phyloP scores from a whole-genome alignment of 345 rosid genomes.

The Luvunga scandens region DNA sequence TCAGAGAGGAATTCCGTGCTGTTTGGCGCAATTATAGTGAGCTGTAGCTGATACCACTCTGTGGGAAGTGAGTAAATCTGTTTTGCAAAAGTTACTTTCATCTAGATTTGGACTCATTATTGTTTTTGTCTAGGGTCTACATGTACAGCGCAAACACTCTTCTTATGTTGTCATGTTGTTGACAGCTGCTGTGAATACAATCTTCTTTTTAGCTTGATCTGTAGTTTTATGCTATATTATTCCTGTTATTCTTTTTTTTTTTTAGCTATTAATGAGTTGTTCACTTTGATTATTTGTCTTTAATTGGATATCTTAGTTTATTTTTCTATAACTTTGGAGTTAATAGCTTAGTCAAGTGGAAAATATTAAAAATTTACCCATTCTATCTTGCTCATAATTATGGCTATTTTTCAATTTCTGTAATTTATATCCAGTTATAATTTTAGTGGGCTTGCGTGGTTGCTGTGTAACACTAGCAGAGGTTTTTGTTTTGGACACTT shows the following conservation, averaged over 20 bases:
- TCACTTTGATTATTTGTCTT: neutral
- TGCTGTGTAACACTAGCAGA: neutral
- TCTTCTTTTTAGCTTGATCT: neutral
- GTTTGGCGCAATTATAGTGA: conserved; percentile 99
- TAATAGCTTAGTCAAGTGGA: neutral
- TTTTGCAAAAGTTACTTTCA: neutral
- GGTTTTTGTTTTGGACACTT: neutral
- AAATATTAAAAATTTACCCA: neutral
- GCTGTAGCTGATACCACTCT: conserved; percentile 45
- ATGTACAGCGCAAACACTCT: neutral
- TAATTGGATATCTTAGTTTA: neutral
- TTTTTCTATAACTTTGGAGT: neutral
- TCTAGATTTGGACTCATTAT: neutral
- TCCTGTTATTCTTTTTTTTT: neutral
- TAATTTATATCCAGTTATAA: neutral
- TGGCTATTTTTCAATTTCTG: neutral
- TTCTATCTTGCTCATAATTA: neutral
- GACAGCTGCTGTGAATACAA: neutral
- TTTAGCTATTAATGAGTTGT: neutral
- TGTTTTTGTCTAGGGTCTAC: neutral
- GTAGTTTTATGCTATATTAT: neutral
- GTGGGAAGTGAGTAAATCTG: conserved; percentile 24
- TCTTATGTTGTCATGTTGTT: neutral
- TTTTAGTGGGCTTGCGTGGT: neutral
- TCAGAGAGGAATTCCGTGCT: conserved; percentile 92